Evolutionary conservation across 371 early-diverging fungal species (phyloP), one percentile per base, ranked within the genome.

Genomic region (Saksenaea vasiformis): DNA sequence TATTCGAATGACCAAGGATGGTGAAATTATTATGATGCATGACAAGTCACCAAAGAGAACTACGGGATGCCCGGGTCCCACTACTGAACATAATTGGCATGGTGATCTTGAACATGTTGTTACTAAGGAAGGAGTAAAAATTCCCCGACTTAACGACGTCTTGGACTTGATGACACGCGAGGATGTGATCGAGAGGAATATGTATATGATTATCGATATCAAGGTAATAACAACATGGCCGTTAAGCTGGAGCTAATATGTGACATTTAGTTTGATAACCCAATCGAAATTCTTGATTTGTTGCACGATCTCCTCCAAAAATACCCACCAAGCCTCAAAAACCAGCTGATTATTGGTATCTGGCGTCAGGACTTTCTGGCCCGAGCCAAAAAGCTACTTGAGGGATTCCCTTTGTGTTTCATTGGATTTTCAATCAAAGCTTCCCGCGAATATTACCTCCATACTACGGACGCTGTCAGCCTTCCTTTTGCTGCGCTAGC

Each of bases 1-100:
- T 69, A 82, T 88, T 47, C 84, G 85, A 38, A 56, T 87, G 26
- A 86, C 83, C 26, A 74, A 78, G 53, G 90, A 89, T 68, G 80
- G 80, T 17, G 84, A 86, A 54, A 76, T 89, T 58, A 72, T 87
- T 34, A 82, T 89, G 72, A 80, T 89, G 82, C 90, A 89, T 65
- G 90, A 89, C 55, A 68, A 75, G 17, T 75, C 77, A 3, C 64
- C 87, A 8, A 74, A 88, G 27, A 74, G 87, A 28, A 87, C 87
- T 0, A 86, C 87, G 3, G 80, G 84, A 47, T 88, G 87, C 24
- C 73, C 68, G 1, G 90, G 90, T 5, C 26, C 66, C 19, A 70
- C 86, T 14, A 73, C 70, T 26, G 80, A 84, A 17, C 58, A 64
- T 5, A 73, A 83, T 38, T 89, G 85, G 84, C 62, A 78, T 63